phyloP scores from a whole-genome alignment of 257 asterid genomes.

The Coffea eugenioides region DNA sequence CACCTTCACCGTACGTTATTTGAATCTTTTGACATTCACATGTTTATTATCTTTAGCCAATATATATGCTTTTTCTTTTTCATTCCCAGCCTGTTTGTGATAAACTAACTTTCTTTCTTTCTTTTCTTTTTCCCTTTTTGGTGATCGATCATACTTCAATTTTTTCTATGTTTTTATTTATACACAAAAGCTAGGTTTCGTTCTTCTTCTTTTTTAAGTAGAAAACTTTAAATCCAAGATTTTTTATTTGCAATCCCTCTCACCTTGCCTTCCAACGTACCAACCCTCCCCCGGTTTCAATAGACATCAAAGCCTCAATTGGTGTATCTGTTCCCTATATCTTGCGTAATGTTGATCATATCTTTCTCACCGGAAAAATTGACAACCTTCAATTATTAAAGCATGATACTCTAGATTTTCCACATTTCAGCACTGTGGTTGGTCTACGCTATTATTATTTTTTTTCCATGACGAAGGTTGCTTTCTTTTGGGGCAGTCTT shows the following conservation, averaged over 20 bases:
- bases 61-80: too few species aligned
- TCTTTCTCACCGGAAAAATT: conserved; percentile 31
- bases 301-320: not conserved
- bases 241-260: too few species aligned
- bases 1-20: too few species aligned
- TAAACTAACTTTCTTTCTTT: not conserved
- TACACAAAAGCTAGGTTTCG: not conserved
- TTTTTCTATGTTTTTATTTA: not conserved
- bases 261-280: too few species aligned
- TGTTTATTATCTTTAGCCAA: too few species aligned
- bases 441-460: conserved; percentile 19
- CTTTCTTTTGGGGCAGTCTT: conserved; percentile 22
- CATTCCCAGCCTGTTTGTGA: too few species aligned
- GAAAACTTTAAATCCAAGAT: too few species aligned
- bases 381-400: conserved; percentile 32
- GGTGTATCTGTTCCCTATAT: not conserved
- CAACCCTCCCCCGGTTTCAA: too few species aligned
- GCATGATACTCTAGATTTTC: conserved; percentile 36
- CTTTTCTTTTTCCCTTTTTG: not conserved
- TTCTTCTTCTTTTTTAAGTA: not conserved
- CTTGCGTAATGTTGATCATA: conserved; percentile 38
- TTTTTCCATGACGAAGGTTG: conserved; percentile 20
- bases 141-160: not conserved
- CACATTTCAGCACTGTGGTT: conserved; percentile 25
- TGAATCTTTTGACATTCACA: too few species aligned